Evolutionary conservation across 495 filamentous ascomycete genomes (phyloP), one percentile per base, ranked within the genome.

Genomic region (Daldinia childiae): DNA sequence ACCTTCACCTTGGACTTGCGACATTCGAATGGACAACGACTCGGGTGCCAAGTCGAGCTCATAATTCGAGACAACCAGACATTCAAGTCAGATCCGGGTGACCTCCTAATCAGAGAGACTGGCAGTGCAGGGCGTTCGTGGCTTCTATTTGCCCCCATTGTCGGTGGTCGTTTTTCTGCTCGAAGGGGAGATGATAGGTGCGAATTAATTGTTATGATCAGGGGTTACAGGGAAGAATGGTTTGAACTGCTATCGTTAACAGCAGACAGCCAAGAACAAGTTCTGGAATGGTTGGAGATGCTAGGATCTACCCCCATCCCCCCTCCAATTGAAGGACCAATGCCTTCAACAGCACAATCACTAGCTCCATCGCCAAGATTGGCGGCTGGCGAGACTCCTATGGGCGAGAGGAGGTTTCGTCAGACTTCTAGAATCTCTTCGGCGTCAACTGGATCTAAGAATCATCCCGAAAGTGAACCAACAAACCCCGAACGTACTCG

Each of bases 31-130:
- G 96, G 95, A 0, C 94, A 98, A 73, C 83, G 92, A 41, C 84
- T 98, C 21, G 92, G 91, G 68, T 97, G 95, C 74, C 91, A 90
- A 59, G 88, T 96, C n/a, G 96, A 98, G 76, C 74, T 98, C 6
- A 84, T 98, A 9, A 84, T 95, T 50, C 88, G 95, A 76, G 95
- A 98, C 76, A 92, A 92, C 45, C 79, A 87, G 19, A 72, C 78
- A 21, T 77, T 79, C 50, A 82, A 82, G 50, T 72, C 79, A 12
- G 87, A 88, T 66, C 82, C 82, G 41, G 92, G 94, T 2, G 95
- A 99, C 78, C 78, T 99, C 52, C 86, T 99, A 17, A 90, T 99
- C 62, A 95, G 93, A 67, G 94, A 98, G 76, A 87, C 97, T 57
- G 92, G 93, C 51, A 85, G 85, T 66, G 84, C 85, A 14, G 85